Evolutionary conservation across 2,329 filamentous ascomycete genomes (phyloP).

Genomic region (Acephala macrosclerotiorum): DNA sequence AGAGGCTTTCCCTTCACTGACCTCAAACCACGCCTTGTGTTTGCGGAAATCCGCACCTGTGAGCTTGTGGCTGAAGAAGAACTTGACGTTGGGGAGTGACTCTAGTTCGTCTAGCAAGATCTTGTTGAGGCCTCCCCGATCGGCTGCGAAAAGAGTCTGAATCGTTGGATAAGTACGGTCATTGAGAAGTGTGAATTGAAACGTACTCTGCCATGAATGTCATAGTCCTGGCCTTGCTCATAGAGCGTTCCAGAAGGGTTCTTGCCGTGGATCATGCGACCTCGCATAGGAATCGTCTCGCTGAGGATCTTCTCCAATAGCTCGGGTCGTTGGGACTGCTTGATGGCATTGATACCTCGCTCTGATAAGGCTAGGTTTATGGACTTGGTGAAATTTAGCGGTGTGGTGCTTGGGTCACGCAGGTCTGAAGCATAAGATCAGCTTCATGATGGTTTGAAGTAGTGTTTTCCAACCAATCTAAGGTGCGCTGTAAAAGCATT

Average conservation of each 20-base stretch:
- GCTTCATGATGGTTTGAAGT: background rate
- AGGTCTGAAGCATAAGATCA: constrained; percentile 67
- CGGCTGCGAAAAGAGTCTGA: constrained; percentile 84
- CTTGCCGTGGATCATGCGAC: constrained; percentile 92
- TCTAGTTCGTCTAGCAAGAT: constrained; percentile 84
- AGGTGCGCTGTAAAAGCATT: no score
- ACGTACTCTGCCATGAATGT: constrained; percentile 82
- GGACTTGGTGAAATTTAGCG: constrained; percentile 96
- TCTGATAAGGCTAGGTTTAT: constrained; percentile 97
- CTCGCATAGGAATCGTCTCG: constrained; percentile 90
- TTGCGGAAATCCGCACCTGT: constrained; percentile 85
- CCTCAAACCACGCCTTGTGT: constrained; percentile 88
- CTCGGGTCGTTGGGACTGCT: constrained; percentile 68
- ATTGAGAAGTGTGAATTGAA: background rate
- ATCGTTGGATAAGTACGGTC: background rate
- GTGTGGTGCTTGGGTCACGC: constrained; percentile 80
- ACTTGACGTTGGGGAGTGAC: constrained; percentile 83
- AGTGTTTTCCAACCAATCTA: background rate
- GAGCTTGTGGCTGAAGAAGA: constrained; percentile 94
- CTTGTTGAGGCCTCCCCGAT: constrained; percentile 84
- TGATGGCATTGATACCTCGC: constrained; percentile 88
- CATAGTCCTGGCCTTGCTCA: constrained; percentile 86
- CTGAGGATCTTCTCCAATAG: constrained; percentile 78
- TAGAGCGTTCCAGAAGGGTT: constrained; percentile 70
- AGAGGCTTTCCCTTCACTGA: constrained; percentile 48